These are phyloP conservation scores for Pugionium dolabratum DNA, from an alignment of 345 rosid species.

Conservation along the genomic window DNA sequence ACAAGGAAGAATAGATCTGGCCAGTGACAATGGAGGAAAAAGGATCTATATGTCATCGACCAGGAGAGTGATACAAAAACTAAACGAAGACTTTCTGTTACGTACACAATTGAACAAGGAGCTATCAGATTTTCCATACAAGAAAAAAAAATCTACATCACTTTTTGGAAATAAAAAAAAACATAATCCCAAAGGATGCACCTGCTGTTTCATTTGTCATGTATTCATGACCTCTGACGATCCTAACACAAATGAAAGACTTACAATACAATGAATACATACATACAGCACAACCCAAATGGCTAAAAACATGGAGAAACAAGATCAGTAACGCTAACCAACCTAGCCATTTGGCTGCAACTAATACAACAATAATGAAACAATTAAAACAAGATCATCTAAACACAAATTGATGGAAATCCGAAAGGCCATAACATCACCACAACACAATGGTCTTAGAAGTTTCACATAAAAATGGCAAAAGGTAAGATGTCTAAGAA, in stretches of 20 bases:
- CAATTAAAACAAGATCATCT: slow-evolving; percentile 34
- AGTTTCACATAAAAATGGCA: slow-evolving; percentile 32
- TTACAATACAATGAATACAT: slow-evolving; percentile 35
- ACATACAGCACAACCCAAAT: slow-evolving; percentile 32
- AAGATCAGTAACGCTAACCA: slow-evolving; percentile 33
- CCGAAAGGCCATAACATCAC: slow-evolving; percentile 27
- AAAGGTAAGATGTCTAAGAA: slow-evolving; percentile 34
- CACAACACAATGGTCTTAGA: slow-evolving; percentile 41
- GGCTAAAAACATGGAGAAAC: slow-evolving; percentile 28
- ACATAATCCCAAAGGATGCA: slow-evolving; percentile 38
- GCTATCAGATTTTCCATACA: background rate
- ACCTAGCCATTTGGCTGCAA: slow-evolving; percentile 36
- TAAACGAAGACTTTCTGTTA: slow-evolving; percentile 22
- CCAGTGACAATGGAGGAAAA: slow-evolving; percentile 23
- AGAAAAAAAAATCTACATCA: slow-evolving; percentile 23
- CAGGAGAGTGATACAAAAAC: background rate
- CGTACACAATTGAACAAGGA: slow-evolving; percentile 24
- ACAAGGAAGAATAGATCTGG: slow-evolving; percentile 11
- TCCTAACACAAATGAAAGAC: slow-evolving; percentile 23
- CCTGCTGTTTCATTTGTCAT: slow-evolving; percentile 28
- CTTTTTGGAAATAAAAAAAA: slow-evolving; percentile 36
- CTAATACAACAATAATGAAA: slow-evolving; percentile 39
- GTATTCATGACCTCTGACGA: slow-evolving; percentile 31
- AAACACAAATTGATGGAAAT: slow-evolving; percentile 36
- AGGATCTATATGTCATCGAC: background rate